A percentile compares a stretch with the other conserved stretches of the same genome.
Evolutionary conservation across 345 rosid genomes (phyloP).

Genomic region (Salix udensis): DNA sequence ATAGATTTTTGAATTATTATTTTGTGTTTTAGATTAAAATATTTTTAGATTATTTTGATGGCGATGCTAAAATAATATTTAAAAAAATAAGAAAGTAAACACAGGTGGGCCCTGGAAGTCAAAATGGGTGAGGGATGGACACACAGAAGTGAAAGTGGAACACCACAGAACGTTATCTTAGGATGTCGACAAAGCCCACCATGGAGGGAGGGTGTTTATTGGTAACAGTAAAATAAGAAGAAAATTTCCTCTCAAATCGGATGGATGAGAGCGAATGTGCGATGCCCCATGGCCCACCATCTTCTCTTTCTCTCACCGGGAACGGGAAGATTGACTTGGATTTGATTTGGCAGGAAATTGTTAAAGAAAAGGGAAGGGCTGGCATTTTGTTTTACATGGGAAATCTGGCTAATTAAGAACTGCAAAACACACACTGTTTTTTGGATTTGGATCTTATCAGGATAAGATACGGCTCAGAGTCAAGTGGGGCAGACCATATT

Average conservation of each 20-base stretch:
- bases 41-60: too few species aligned
- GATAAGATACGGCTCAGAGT: not conserved
- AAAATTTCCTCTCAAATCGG: not conserved
- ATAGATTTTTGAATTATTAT: too few species aligned
- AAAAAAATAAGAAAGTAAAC: not conserved
- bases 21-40: too few species aligned
- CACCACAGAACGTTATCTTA: conserved; percentile 46
- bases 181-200: conserved; percentile 41
- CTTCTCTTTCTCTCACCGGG: too few species aligned
- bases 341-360: not conserved
- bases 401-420: not conserved
- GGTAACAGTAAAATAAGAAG: not conserved
- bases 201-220: conserved; percentile 25
- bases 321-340: not conserved
- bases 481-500: conserved; percentile 12
- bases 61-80: too few species aligned
- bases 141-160: conserved; percentile 15
- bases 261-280: conserved; percentile 6
- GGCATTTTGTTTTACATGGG: not conserved
- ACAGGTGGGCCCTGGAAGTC: not conserved
- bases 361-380: not conserved
- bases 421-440: too few species aligned
- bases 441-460: not conserved
- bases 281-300: not conserved
- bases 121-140: conserved; percentile 4